Conservation (phyloP, 2,329 filamentous ascomycete genomes). For the Ceratocystis cacaofunesta region DNA sequence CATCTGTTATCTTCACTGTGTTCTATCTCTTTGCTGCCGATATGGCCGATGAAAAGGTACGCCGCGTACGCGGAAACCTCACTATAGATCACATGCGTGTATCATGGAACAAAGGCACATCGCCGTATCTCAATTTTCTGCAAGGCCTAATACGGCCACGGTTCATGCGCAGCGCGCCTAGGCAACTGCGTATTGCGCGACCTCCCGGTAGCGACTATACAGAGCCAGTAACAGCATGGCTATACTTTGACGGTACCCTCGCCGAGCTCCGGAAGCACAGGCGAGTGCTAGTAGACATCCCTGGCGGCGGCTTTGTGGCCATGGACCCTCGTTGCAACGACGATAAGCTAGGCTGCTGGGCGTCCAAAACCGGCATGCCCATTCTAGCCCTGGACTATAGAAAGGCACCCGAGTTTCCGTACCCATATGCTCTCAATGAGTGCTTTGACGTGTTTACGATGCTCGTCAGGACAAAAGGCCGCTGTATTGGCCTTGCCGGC, state of each 20-base stretch:
- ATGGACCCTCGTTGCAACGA: slow-evolving; percentile 94
- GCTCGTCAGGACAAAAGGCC: slow-evolving; percentile 26
- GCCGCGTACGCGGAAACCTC: slow-evolving; percentile 71
- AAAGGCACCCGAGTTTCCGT: slow-evolving; percentile 37
- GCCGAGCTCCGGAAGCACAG: slow-evolving; percentile 61
- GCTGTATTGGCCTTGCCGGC: slow-evolving; percentile 33
- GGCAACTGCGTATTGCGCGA: slow-evolving; percentile 69
- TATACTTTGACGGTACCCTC: slow-evolving; percentile 85
- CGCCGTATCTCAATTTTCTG: slow-evolving; percentile 65
- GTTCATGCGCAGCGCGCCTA: slow-evolving; percentile 65
- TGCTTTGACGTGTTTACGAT: slow-evolving; percentile 34
- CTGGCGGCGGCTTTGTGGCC: slow-evolving; percentile 87
- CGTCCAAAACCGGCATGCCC: slow-evolving; percentile 73
- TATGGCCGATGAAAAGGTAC: slow-evolving; percentile 89
- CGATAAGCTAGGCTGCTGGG: slow-evolving; percentile 87
- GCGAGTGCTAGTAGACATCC: slow-evolving; percentile 73
- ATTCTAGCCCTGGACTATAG: slow-evolving; percentile 79
- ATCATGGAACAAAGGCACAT: slow-evolving; percentile 89
- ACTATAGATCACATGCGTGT: slow-evolving; percentile 85
- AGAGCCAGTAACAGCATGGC: slow-evolving; percentile 71
- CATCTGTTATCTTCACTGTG: slow-evolving; percentile 67
- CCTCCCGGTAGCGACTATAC: slow-evolving; percentile 67
- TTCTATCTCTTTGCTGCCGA: slow-evolving; percentile 92
- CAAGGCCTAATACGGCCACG: slow-evolving; percentile 61
- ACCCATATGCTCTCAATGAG: slow-evolving; percentile 35